phyloP scores from a whole-genome alignment of 805 yeast genomes.

The Sugiyamaella smithiae region DNA sequence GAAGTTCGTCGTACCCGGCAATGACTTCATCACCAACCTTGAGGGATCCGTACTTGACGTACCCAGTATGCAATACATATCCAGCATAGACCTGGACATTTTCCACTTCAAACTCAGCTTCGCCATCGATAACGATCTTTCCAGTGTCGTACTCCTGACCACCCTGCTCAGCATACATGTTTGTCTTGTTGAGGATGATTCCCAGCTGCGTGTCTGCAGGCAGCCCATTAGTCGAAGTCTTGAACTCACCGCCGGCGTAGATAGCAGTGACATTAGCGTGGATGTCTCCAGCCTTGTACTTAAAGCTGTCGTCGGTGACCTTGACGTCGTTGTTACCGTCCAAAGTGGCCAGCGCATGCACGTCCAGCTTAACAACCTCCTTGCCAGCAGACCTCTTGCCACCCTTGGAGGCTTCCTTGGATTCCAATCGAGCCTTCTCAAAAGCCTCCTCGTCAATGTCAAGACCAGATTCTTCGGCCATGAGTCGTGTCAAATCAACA shows the following conservation, averaged over 20 bases:
- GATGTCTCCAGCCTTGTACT: slow-evolving; percentile 68
- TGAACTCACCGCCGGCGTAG: slow-evolving; percentile 61
- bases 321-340: slow-evolving; percentile 54
- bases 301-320: slow-evolving; percentile 78
- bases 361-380: slow-evolving; percentile 75
- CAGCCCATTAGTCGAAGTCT: slow-evolving; percentile 37
- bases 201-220: slow-evolving; percentile 62
- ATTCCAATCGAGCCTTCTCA: slow-evolving; percentile 83
- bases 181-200: slow-evolving; percentile 80
- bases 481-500: slow-evolving; percentile 91
- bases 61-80: slow-evolving; percentile 93
- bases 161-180: slow-evolving; percentile 98
- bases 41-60: slow-evolving; percentile 70
- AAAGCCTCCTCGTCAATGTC: slow-evolving; percentile 90
- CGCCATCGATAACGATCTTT: slow-evolving; percentile 82
- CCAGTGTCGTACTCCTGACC: slow-evolving; percentile 98
- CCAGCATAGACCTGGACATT: slow-evolving; percentile 94
- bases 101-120: slow-evolving; percentile 81
- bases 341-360: slow-evolving; percentile 78
- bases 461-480: slow-evolving; percentile 98
- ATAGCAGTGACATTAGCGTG: slow-evolving; percentile 65
- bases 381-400: slow-evolving; percentile 60
- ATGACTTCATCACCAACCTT: slow-evolving; percentile 67
- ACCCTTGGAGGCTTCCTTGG: slow-evolving; percentile 94
- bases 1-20: slow-evolving; percentile 85